Percentiles rank a stretch among this genome's conserved stretches.
phyloP scores from a whole-genome alignment of 1,284 basidiomycete species.

The Hymenochaete sp. region DNA sequence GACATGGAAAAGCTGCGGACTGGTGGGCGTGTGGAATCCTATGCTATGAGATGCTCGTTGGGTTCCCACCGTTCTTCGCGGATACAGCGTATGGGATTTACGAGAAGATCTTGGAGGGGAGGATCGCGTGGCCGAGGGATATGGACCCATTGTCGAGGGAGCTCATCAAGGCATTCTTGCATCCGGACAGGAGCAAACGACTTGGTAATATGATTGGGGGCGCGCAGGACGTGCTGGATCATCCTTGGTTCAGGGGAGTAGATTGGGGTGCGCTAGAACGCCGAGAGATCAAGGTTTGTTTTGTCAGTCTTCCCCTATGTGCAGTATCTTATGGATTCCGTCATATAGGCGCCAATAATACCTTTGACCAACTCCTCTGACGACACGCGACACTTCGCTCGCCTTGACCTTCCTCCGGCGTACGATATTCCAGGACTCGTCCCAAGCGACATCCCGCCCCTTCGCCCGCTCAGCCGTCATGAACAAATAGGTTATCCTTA shows the following conservation, averaged over 20 bases:
- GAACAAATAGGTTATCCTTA: conserved; percentile 58
- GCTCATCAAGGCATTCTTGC: conserved; percentile 78
- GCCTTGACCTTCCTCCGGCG: conserved; percentile 62
- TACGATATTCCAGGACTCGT: conserved; percentile 72
- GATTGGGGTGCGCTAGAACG: conserved; percentile 80
- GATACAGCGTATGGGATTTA: conserved; percentile 90
- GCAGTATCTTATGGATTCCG: conserved; percentile 21
- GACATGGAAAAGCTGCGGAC: conserved; percentile 97
- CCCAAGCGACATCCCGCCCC: conserved; percentile 46
- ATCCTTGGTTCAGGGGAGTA: conserved; percentile 93
- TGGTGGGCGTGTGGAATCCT: conserved; percentile 99
- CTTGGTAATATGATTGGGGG: conserved; percentile 93
- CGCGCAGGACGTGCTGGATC: conserved; percentile 85
- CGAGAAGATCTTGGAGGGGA: conserved; percentile 88
- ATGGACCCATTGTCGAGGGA: conserved; percentile 68
- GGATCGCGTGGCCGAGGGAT: conserved; percentile 86
- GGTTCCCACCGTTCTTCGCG: conserved; percentile 90
- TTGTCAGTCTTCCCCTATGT: conserved; percentile 30
- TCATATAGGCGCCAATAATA: conserved; percentile 65
- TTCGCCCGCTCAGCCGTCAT: conserved; percentile 48
- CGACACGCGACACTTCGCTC: conserved; percentile 75
- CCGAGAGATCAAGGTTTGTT: conserved; percentile 57
- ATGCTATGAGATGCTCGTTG: conserved; percentile 97
- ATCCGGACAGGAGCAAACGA: conserved; percentile 89
- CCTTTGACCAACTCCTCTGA: conserved; percentile 69